Base-by-base conservation (phyloP, 176 grass and related monocot species). In the Alopecurus myosuroides region DNA sequence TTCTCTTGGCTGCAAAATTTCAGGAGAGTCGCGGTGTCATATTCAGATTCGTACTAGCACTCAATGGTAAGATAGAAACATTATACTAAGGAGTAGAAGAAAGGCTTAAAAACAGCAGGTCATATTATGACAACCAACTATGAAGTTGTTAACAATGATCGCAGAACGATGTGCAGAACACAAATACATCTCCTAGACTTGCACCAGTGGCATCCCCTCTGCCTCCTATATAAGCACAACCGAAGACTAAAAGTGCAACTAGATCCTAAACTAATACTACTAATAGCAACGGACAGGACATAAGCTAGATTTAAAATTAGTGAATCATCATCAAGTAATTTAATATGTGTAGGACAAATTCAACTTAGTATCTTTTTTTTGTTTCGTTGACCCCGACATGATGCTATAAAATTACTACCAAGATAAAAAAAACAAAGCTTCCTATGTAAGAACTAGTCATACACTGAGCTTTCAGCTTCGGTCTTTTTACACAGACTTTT, bases 1-100 rank as follows among this genome's bases (percentile, higher is more conserved):
- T 84, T 61, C 84, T 95, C 73, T 94, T 99, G 46, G 91, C 97
- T 95, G 91, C 55, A 85, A 85, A 61, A 82, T 87, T 56, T 53
- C 19, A 86, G 46, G n/a, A 52, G 34, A 74, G 28, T 13, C 82
- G 76, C 8, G 5, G 74, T 62, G 20, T 78, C 64, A 77, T 81
- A 41, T 76, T 48, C 22, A 49, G 46, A 37, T 83, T 57, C 35
- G 12, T 22, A 14, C 25, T 33, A 37, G 11, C 44, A 82, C 1
- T 40, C 66, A 50, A 77, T 55, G 31, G 14, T 46, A 44, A 44
- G 23, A 31, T 3, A 3, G 20, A 8, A 8, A 12, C 46, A 66
- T 75, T 67, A 61, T 75, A n/a, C n/a, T n/a, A n/a, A n/a, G n/a
- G n/a, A n/a, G n/a, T n/a, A 51, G 60, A 74, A 13, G 12, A 14